Evolutionary conservation across 75 land plant species (phyloP).

Genomic region (Sequoiadendron giganteum): DNA sequence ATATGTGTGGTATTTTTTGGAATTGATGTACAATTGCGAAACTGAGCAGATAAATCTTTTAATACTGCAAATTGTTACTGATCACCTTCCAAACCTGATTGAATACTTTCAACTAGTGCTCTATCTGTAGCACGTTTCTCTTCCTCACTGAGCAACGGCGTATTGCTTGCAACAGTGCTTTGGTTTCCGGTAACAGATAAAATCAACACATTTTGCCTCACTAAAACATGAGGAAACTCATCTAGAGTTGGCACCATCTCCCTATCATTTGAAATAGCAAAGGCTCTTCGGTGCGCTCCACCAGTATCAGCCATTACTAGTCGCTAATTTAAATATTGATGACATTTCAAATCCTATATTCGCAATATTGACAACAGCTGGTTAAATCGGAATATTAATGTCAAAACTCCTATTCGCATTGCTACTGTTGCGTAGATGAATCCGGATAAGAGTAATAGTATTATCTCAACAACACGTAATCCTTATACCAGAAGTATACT

Average conservation of each 20-base stretch:
- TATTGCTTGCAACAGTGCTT: not conserved
- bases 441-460: too few species aligned
- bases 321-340: too few species aligned
- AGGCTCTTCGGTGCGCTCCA: not conserved
- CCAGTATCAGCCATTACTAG: not conserved
- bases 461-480: too few species aligned
- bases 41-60: constrained; percentile 68
- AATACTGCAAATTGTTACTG: constrained; percentile 67
- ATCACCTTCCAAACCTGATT: constrained; percentile 57
- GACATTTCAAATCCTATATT: too few species aligned
- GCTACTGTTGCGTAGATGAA: too few species aligned
- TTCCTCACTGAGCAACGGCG: constrained; percentile 25
- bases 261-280: not conserved
- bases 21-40: constrained; percentile 61
- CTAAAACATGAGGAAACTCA: constrained; percentile 21
- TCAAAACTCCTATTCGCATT: too few species aligned
- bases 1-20: constrained; percentile 62
- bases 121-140: constrained; percentile 79
- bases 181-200: constrained; percentile 10
- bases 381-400: too few species aligned
- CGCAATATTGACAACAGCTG: too few species aligned
- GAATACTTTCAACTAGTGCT: constrained; percentile 71
- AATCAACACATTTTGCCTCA: not conserved
- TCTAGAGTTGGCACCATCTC: not conserved
- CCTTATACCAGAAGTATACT: too few species aligned